Evolutionary conservation across 257 asterid species (phyloP).

Genomic region (Parsonsia alboflavescens): DNA sequence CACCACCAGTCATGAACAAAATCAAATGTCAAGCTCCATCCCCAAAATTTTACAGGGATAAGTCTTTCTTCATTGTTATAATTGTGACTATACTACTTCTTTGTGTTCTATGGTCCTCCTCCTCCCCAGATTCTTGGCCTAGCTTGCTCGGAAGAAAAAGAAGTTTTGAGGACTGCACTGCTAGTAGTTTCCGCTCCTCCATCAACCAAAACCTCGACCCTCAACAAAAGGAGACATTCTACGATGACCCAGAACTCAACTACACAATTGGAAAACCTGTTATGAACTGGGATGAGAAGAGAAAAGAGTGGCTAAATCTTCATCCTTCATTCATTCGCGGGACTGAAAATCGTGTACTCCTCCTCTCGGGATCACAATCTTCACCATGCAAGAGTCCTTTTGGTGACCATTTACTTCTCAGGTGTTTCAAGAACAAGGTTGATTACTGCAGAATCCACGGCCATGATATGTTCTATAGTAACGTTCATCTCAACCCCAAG

Average conservation of each 20-base stretch:
- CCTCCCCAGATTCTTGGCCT: slow-evolving; percentile 30
- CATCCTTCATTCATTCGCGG: slow-evolving; percentile 30
- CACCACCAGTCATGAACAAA: slow-evolving; percentile 33
- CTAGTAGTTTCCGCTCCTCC: neutral
- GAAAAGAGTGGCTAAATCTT: slow-evolving; percentile 48
- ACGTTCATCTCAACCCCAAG: slow-evolving; percentile 31
- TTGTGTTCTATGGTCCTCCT: slow-evolving; percentile 36
- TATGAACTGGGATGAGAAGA: slow-evolving; percentile 58
- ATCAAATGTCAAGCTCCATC: slow-evolving; percentile 28
- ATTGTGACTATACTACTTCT: slow-evolving; percentile 23
- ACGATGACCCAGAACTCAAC: slow-evolving; percentile 50
- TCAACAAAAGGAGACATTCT: slow-evolving; percentile 38
- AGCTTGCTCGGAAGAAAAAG: neutral
- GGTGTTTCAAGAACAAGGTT: slow-evolving; percentile 87
- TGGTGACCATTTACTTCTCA: slow-evolving; percentile 75
- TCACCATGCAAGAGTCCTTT: slow-evolving; percentile 47
- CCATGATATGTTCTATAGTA: slow-evolving; percentile 40
- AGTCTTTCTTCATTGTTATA: slow-evolving; percentile 24
- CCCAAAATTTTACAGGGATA: slow-evolving; percentile 22
- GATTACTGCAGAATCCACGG: slow-evolving; percentile 88
- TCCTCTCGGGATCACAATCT: slow-evolving; percentile 70
- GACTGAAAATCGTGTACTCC: slow-evolving; percentile 32
- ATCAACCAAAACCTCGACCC: slow-evolving; percentile 31
- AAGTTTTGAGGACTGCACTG: slow-evolving; percentile 7
- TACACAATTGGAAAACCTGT: slow-evolving; percentile 57